Evolutionary conservation across 768 basidiomycete species (phyloP).

Genomic region (Agrocybe praecox): DNA sequence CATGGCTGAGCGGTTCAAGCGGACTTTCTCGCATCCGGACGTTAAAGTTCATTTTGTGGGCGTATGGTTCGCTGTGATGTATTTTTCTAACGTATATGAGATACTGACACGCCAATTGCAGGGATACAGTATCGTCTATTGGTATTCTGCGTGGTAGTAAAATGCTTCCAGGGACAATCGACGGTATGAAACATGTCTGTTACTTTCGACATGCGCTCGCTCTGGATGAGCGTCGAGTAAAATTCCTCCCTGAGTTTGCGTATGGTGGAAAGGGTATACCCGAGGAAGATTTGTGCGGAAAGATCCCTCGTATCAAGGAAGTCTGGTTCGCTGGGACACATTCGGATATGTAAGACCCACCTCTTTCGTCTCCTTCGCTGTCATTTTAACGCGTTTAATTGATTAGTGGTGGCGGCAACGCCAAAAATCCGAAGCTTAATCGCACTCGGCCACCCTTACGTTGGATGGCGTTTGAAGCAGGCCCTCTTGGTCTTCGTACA

Average conservation of each 20-base stretch:
- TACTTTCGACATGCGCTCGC: conserved; percentile 36
- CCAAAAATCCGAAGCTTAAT: conserved; percentile 16
- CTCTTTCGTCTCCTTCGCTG: not conserved
- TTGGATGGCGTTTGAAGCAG: conserved; percentile 26
- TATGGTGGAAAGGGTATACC: conserved; percentile 4
- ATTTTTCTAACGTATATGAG: not conserved
- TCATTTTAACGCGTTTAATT: not conserved
- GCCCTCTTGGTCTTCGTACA: conserved; percentile 15
- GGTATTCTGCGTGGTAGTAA: conserved; percentile 20
- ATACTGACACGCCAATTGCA: too few species aligned
- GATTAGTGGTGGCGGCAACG: conserved; percentile 20
- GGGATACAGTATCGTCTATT: conserved; percentile 37
- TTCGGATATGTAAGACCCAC: not conserved
- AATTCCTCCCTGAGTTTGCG: conserved; percentile 31
- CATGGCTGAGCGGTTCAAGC: conserved; percentile 18
- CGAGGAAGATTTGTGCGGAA: not conserved
- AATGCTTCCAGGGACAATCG: conserved; percentile 18
- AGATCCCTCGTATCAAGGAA: not conserved
- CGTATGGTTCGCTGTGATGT: not conserved
- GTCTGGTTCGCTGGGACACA: not conserved
- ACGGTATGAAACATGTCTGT: conserved; percentile 28
- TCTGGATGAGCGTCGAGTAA: conserved; percentile 35
- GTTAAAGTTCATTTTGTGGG: conserved; percentile 30
- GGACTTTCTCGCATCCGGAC: conserved; percentile 18
- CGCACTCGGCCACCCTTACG: conserved; percentile 18